These are phyloP conservation scores for Aspergillus tanneri DNA, from an alignment of 2,329 filamentous ascomycete species.

Conservation along the genomic window DNA sequence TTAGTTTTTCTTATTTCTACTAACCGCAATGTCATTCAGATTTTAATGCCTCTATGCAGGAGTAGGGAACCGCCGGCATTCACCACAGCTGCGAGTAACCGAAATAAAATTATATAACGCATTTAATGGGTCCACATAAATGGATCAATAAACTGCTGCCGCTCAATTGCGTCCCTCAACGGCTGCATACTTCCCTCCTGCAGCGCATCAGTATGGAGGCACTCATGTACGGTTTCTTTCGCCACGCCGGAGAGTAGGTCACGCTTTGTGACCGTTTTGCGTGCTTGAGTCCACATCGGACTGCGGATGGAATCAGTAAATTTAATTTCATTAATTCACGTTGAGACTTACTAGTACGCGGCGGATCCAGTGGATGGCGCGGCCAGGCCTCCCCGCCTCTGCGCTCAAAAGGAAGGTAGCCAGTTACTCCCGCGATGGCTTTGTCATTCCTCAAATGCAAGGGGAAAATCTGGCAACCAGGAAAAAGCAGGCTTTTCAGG, in stretches of 20 bases:
- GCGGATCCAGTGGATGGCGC: not conserved
- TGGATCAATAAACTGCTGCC: too few species aligned
- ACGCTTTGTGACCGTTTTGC: slow-evolving; percentile 5
- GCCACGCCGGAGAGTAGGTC: slow-evolving; percentile 3
- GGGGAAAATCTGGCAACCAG: slow-evolving; percentile 8
- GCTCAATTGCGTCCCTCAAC: too few species aligned
- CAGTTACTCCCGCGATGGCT: slow-evolving; percentile 2
- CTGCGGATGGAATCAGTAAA: not conserved
- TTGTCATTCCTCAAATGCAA: slow-evolving; percentile 7
- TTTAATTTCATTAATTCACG: too few species aligned
- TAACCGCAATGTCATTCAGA: too few species aligned
- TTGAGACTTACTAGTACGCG: slow-evolving; percentile 1
- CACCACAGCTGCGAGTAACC: too few species aligned
- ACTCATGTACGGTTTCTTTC: slow-evolving; percentile 4
- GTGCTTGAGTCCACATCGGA: not conserved
- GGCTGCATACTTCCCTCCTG: not conserved
- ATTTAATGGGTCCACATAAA: too few species aligned
- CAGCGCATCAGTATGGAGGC: slow-evolving; percentile 2
- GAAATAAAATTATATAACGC: too few species aligned
- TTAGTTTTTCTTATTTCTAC: too few species aligned
- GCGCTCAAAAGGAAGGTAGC: slow-evolving; percentile 1
- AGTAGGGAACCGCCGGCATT: too few species aligned
- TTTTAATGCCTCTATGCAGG: too few species aligned
- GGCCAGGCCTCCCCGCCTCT: not conserved
- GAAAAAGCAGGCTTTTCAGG: not conserved